A percentile compares a stretch with the other conserved stretches of the same genome.
phyloP scores from a whole-genome alignment of 495 filamentous ascomycete genomes.

The Opeltia flavorubescens region DNA sequence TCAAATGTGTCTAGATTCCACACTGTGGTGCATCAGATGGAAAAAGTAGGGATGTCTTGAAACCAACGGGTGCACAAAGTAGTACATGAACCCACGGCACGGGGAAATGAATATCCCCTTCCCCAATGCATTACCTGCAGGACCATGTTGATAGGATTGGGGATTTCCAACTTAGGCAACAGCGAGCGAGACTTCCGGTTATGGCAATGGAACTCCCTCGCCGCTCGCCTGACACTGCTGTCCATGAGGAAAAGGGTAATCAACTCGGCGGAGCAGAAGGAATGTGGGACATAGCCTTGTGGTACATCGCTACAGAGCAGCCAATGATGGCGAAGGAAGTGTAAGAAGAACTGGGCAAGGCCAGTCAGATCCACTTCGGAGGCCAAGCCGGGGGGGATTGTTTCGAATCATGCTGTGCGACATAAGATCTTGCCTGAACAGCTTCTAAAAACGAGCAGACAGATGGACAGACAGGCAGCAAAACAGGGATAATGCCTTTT shows the following conservation, averaged over 20 bases:
- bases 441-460: too few relatives aligned
- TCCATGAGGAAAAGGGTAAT: too few relatives aligned
- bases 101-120: background rate
- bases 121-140: background rate
- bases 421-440: too few relatives aligned
- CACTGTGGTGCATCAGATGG: too few relatives aligned
- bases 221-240: background rate
- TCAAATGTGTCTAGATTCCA: too few relatives aligned
- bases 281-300: background rate
- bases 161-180: background rate
- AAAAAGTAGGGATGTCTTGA: too few relatives aligned
- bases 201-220: background rate
- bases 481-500: background rate
- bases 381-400: background rate
- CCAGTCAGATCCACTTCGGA: background rate
- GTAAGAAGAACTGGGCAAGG: background rate
- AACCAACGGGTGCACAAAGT: background rate
- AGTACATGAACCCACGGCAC: background rate
- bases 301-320: background rate
- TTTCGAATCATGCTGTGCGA: background rate
- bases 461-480: too few relatives aligned
- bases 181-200: background rate
- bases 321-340: background rate
- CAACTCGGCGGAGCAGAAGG: background rate
- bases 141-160: too few relatives aligned